Evolutionary conservation across 129 eudicot genomes (phyloP).

Genomic region (Flaveria linearis): DNA sequence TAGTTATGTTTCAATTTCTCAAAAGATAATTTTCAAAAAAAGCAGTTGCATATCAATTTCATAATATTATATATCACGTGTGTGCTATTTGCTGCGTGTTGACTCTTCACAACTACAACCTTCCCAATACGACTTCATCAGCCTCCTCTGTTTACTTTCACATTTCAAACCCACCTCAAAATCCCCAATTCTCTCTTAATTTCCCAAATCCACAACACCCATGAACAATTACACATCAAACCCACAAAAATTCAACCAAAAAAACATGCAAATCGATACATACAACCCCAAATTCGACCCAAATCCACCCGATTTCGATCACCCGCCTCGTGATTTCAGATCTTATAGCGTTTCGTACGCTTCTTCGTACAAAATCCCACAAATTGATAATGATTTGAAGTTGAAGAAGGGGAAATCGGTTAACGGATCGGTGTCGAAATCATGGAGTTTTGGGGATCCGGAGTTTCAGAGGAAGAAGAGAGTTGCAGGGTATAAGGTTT

Average conservation of each 20-base stretch:
- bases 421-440: constrained; percentile 41
- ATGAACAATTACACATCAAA: constrained; percentile 69
- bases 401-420: constrained; percentile 55
- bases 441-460: constrained; percentile 69
- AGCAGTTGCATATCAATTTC: too few relatives aligned
- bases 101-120: too few relatives aligned
- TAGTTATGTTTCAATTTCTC: too few relatives aligned
- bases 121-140: too few relatives aligned
- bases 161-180: too few relatives aligned
- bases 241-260: constrained; percentile 38
- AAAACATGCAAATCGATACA: constrained; percentile 52
- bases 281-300: constrained; percentile 35
- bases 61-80: too few relatives aligned
- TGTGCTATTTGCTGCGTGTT: too few relatives aligned
- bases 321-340: constrained; percentile 51
- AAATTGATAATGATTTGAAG: constrained; percentile 34
- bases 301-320: background rate
- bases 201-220: constrained; percentile 16
- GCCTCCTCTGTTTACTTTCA: too few relatives aligned
- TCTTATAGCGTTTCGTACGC: constrained; percentile 60
- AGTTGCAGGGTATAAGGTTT: constrained; percentile 87
- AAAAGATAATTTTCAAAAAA: too few relatives aligned
- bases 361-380: constrained; percentile 34
- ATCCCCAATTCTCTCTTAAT: constrained; percentile 20
- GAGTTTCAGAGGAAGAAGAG: constrained; percentile 94